Conservation (phyloP, 31 red algal genomes). For the Endocladia muricata region DNA sequence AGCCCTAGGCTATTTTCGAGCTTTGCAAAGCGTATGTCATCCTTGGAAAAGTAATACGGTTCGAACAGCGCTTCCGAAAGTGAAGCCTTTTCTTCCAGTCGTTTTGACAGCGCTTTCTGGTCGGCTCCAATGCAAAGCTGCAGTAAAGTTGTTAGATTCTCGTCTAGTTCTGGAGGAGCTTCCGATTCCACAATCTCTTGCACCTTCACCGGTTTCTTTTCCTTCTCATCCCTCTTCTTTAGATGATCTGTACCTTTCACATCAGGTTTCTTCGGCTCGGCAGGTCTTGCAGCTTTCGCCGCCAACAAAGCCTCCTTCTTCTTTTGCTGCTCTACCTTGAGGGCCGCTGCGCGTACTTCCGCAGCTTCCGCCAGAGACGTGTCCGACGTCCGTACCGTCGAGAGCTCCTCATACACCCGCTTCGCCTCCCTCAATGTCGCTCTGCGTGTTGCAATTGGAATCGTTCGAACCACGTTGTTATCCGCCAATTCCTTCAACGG, state of each 20-base stretch:
- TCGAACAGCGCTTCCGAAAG: neutral
- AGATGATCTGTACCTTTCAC: slow-evolving; percentile 51
- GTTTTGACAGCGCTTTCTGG: neutral
- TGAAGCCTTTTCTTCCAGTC: neutral
- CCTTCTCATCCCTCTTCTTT: slow-evolving; percentile 30
- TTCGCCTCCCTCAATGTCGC: slow-evolving; percentile 35
- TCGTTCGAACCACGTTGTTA: neutral
- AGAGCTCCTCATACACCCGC: slow-evolving; percentile 35
- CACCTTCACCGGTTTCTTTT: neutral
- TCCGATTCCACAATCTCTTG: neutral
- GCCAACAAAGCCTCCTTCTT: neutral
- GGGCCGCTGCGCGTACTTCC: neutral
- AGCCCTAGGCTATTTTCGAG: slow-evolving; percentile 12
- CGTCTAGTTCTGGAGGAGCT: neutral
- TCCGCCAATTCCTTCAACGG: neutral
- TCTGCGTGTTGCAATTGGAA: slow-evolving; percentile 20
- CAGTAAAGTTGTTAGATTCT: neutral
- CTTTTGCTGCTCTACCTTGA: neutral
- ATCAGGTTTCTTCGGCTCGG: neutral
- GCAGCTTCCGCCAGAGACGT: neutral
- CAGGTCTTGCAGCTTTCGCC: neutral
- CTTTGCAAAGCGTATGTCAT: slow-evolving; percentile 20
- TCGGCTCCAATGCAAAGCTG: neutral
- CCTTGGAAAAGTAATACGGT: slow-evolving; percentile 13
- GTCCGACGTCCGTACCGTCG: neutral